A percentile compares a stretch with the other conserved stretches of the same genome.
Evolutionary conservation across 225 moss, liverwort and hornwort genomes (phyloP).

Genomic region (Straminergon stramineum): DNA sequence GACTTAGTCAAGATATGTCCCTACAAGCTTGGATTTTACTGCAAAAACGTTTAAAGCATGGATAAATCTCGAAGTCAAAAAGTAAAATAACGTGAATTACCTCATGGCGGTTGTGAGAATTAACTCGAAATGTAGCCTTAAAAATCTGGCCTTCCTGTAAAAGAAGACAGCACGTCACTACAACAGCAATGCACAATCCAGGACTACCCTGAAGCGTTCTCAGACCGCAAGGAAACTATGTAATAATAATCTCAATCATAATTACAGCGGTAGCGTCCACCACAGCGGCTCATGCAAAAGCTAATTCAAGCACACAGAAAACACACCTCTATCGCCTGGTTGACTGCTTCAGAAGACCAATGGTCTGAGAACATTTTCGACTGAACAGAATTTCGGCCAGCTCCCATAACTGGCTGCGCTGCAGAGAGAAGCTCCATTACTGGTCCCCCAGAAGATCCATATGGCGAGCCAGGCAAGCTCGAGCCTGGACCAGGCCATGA

Average conservation of each 20-base stretch:
- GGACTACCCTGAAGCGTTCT: not conserved
- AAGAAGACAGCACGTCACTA: not conserved
- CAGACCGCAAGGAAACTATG: not conserved
- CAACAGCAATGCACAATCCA: not conserved
- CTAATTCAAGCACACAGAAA: not conserved
- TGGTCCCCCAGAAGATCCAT: not conserved
- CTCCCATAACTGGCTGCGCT: not conserved
- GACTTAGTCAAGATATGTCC: not conserved
- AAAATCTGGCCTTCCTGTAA: slow-evolving; percentile 64
- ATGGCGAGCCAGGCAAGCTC: slow-evolving; percentile 31
- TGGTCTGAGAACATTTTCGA: slow-evolving; percentile 39
- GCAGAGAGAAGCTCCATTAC: slow-evolving; percentile 1
- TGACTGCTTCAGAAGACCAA: slow-evolving; percentile 31
- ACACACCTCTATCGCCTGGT: slow-evolving; percentile 41
- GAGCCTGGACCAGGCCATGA: slow-evolving; percentile 40
- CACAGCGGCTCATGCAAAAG: not conserved
- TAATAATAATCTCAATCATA: not conserved
- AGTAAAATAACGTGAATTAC: slow-evolving; percentile 11
- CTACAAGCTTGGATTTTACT: not conserved
- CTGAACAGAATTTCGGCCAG: slow-evolving; percentile 13
- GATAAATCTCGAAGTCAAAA: not conserved
- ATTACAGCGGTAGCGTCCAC: not conserved
- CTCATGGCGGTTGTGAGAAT: slow-evolving; percentile 82
- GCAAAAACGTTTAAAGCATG: not conserved
- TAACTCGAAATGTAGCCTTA: slow-evolving; percentile 72